Conservation (phyloP, 2,329 filamentous ascomycete species). For the Calonectria ilicicola region DNA sequence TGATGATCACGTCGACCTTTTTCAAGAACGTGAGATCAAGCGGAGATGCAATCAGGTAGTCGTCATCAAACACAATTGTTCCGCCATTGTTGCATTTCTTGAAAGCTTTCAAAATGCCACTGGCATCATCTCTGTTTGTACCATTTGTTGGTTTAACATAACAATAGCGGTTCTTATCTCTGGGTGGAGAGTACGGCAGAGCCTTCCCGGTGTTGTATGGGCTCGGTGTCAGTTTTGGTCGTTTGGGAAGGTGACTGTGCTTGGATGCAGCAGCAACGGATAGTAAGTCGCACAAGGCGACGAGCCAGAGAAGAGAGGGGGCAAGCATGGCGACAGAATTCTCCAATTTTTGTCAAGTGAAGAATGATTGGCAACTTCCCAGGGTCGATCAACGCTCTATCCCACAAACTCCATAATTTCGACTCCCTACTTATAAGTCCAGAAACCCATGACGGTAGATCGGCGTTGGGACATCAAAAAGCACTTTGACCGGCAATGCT, state of each 20-base stretch:
- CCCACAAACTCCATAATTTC: neutral
- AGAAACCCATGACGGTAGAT: neutral
- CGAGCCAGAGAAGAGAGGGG: constrained; percentile 22
- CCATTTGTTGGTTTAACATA: constrained; percentile 34
- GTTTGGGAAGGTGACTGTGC: constrained; percentile 24
- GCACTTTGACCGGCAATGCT: neutral
- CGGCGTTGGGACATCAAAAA: neutral
- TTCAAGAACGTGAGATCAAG: constrained; percentile 74
- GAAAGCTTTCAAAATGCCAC: constrained; percentile 36
- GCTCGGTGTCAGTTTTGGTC: constrained; percentile 31
- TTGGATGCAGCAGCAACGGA: constrained; percentile 19
- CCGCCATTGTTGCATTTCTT: constrained; percentile 71
- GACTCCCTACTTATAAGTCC: constrained; percentile 17
- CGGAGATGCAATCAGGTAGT: constrained; percentile 73
- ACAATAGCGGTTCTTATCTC: constrained; percentile 29
- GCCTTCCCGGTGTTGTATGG: constrained; percentile 32
- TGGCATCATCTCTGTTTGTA: constrained; percentile 29
- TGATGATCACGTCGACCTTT: constrained; percentile 70
- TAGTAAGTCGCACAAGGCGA: constrained; percentile 27
- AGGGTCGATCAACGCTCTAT: neutral
- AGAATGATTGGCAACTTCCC: neutral
- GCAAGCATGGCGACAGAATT: constrained; percentile 1
- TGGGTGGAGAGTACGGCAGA: constrained; percentile 31
- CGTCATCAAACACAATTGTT: constrained; percentile 68
- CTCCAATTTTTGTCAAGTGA: neutral